Conservation (phyloP, 176 grass and related monocot genomes). For the Tillandsia fasciculata region DNA sequence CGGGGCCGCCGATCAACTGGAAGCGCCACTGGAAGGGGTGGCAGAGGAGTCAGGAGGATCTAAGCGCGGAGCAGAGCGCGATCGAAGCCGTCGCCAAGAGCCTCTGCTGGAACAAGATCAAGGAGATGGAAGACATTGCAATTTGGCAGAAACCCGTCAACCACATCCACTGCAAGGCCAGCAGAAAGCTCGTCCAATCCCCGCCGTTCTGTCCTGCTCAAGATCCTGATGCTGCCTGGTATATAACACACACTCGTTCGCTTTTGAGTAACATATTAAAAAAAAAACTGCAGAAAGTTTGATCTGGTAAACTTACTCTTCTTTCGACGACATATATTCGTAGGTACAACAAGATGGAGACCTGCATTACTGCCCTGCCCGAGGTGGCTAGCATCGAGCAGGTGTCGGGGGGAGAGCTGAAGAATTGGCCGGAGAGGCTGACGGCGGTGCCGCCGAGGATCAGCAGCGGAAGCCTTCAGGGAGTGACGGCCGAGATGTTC, state of each 20-base stretch:
- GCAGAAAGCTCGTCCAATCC: background rate
- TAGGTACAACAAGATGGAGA: conserved; percentile 37
- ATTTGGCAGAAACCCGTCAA: conserved; percentile 44
- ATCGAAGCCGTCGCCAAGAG: conserved; percentile 30
- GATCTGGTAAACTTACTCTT: background rate
- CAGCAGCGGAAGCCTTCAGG: conserved; percentile 16
- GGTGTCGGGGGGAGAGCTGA: conserved; percentile 15
- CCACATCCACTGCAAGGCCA: conserved; percentile 28
- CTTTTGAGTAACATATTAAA: background rate
- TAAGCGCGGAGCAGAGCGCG: conserved; percentile 31
- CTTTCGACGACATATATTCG: no score
- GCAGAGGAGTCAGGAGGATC: conserved; percentile 39
- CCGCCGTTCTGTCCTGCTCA: conserved; percentile 24
- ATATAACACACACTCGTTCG: background rate
- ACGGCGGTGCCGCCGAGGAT: conserved; percentile 32
- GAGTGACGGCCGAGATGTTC: conserved; percentile 26
- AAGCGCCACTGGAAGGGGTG: conserved; percentile 38
- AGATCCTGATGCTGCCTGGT: conserved; percentile 33
- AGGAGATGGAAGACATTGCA: conserved; percentile 34
- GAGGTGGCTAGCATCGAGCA: conserved; percentile 16
- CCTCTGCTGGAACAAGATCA: conserved; percentile 53
- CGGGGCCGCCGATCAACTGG: conserved; percentile 33
- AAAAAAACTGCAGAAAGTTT: background rate
- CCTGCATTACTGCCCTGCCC: conserved; percentile 36
- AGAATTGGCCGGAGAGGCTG: conserved; percentile 42